Conservation (phyloP, 352 stramenopile species). For the Thraustotheca clavata region DNA sequence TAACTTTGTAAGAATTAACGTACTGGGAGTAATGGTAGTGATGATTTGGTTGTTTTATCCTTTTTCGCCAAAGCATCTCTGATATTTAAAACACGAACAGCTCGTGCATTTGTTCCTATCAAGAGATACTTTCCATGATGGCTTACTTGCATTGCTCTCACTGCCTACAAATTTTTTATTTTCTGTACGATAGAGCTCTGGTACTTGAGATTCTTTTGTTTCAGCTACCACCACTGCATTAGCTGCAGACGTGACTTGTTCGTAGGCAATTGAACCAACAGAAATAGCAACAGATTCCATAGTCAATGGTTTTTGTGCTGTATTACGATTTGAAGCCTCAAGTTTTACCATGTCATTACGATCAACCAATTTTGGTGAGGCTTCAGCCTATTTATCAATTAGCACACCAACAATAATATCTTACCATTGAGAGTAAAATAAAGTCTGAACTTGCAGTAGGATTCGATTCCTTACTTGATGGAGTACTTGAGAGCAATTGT, state of each 20-base stretch:
- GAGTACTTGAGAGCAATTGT: background rate
- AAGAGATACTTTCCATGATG: slow-evolving; percentile 18
- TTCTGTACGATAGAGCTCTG: background rate
- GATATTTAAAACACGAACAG: slow-evolving; percentile 14
- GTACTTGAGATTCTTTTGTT: slow-evolving; percentile 2
- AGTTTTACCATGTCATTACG: slow-evolving; percentile 19
- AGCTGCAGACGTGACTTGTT: background rate
- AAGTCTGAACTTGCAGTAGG: too few relatives aligned
- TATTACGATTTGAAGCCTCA: background rate
- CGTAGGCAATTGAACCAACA: background rate
- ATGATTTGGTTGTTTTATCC: background rate
- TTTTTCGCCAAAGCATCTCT: background rate
- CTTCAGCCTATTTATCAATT: background rate
- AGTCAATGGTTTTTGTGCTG: background rate
- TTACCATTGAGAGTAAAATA: background rate
- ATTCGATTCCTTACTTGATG: too few relatives aligned
- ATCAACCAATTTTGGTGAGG: background rate
- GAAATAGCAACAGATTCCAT: background rate
- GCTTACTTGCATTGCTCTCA: slow-evolving; percentile 9
- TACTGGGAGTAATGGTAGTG: background rate
- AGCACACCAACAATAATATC: background rate
- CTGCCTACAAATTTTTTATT: background rate
- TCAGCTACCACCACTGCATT: slow-evolving; percentile 5
- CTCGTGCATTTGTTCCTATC: slow-evolving; percentile 9
- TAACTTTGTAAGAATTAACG: background rate